Conservation (phyloP, 108 stramenopile genomes). For the Phaeodactylum tricornutum region DNA sequence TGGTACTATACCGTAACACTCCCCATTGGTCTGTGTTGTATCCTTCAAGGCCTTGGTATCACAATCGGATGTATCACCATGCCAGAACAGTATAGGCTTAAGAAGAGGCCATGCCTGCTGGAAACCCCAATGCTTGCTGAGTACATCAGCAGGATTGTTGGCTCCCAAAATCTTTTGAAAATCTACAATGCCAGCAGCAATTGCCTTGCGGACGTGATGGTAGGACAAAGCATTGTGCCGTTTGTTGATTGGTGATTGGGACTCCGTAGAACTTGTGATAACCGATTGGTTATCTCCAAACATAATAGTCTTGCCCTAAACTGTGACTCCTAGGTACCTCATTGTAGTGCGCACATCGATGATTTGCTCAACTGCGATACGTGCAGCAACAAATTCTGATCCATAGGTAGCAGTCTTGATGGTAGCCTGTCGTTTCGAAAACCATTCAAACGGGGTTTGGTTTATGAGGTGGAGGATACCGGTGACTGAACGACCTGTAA, state of each 20-base stretch:
- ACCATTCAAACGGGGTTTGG: conserved; percentile 13
- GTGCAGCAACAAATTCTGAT: conserved; percentile 23
- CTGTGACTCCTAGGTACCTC: conserved; percentile 15
- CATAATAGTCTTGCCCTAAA: conserved; percentile 19
- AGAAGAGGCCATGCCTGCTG: neutral
- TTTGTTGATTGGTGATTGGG: conserved; percentile 7
- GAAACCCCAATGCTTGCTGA: conserved; percentile 10
- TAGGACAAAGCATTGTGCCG: conserved; percentile 10
- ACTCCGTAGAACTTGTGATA: conserved; percentile 6
- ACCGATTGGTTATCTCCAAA: conserved; percentile 32
- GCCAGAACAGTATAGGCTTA: neutral
- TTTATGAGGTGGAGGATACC: conserved; percentile 9
- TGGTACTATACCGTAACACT: too few species aligned
- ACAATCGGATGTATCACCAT: neutral
- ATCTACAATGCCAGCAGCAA: conserved; percentile 6
- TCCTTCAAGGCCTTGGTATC: neutral
- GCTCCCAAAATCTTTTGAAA: conserved; percentile 5
- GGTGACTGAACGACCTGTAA: conserved; percentile 10
- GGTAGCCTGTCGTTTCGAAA: conserved; percentile 23
- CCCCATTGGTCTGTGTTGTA: too few species aligned
- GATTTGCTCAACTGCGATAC: conserved; percentile 13
- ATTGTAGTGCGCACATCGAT: conserved; percentile 16
- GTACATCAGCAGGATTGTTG: conserved; percentile 9
- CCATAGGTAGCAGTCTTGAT: conserved; percentile 27
- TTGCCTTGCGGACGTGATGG: conserved; percentile 14